Percentiles rank a stretch among this genome's conserved stretches.
These are phyloP conservation scores for Vitis amurensis DNA, from an alignment of 164 flowering plant genomes.

Conservation along the genomic window DNA sequence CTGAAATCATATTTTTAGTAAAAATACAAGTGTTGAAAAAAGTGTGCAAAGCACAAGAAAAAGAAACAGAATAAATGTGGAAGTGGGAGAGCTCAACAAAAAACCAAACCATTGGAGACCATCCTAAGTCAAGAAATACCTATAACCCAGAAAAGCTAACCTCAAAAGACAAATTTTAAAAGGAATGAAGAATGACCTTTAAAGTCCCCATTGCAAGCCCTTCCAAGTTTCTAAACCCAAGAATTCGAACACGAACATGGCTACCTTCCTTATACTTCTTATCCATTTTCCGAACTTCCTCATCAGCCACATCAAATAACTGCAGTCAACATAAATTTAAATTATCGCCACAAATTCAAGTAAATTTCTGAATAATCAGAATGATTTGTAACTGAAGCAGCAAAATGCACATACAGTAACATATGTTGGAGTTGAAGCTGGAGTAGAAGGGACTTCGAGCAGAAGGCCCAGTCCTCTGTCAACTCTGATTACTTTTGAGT, in stretches of 20 bases:
- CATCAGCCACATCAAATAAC: constrained; percentile 77
- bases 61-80: no score
- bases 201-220: constrained; percentile 78
- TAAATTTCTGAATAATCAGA: background rate
- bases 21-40: no score
- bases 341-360: background rate
- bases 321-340: constrained; percentile 23
- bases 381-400: background rate
- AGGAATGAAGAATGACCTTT: constrained; percentile 51
- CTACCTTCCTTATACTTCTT: constrained; percentile 76
- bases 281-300: constrained; percentile 59
- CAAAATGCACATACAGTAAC: constrained; percentile 59
- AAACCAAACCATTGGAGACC: no score
- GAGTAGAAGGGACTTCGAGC: constrained; percentile 76
- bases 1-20: no score
- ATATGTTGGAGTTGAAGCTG: constrained; percentile 71
- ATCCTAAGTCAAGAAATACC: no score
- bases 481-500: constrained; percentile 78
- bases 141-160: no score
- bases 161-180: no score
- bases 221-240: constrained; percentile 79
- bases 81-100: no score
- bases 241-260: constrained; percentile 70
- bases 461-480: constrained; percentile 84
- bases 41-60: no score